These are phyloP conservation scores for Tetrapisispora nanseiensis DNA, from an alignment of 805 yeast genomes.

Conservation along the genomic window DNA sequence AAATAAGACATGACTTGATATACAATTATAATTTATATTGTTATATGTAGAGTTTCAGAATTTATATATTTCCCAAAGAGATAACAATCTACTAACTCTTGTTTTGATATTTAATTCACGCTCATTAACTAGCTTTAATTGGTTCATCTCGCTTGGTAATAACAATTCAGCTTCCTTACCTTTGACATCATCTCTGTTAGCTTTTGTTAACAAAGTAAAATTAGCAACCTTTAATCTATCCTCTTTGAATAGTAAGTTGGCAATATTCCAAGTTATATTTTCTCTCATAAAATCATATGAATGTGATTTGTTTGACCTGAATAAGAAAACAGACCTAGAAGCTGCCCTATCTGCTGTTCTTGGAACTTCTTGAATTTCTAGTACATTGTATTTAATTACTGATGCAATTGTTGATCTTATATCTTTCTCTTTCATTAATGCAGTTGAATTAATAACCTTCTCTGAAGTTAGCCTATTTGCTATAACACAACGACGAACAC, in stretches of 20 bases:
- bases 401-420: constrained; percentile 63
- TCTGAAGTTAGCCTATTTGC: constrained; percentile 70
- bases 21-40: constrained; percentile 9
- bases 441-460: constrained; percentile 63
- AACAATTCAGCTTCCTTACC: constrained; percentile 70
- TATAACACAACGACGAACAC: constrained; percentile 71
- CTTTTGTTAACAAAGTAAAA: constrained; percentile 61
- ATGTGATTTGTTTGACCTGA: constrained; percentile 53
- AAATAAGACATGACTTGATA: not conserved
- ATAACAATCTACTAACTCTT: constrained; percentile 45
- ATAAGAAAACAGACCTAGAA: constrained; percentile 73
- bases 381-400: constrained; percentile 55
- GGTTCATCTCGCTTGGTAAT: constrained; percentile 64
- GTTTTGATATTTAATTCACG: constrained; percentile 47
- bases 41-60: constrained; percentile 12
- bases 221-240: constrained; percentile 49
- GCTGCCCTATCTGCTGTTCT: constrained; percentile 88
- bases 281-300: constrained; percentile 40
- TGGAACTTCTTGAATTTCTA: constrained; percentile 91
- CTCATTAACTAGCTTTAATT: constrained; percentile 50
- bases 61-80: constrained; percentile 48
- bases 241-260: constrained; percentile 42
- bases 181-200: constrained; percentile 82
- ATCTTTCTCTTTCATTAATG: constrained; percentile 66
- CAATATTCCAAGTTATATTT: constrained; percentile 38